A percentile compares a stretch with the other conserved stretches of the same genome.
Conservation (phyloP, 2,329 filamentous ascomycete genomes). For the Cladosporium sp. region DNA sequence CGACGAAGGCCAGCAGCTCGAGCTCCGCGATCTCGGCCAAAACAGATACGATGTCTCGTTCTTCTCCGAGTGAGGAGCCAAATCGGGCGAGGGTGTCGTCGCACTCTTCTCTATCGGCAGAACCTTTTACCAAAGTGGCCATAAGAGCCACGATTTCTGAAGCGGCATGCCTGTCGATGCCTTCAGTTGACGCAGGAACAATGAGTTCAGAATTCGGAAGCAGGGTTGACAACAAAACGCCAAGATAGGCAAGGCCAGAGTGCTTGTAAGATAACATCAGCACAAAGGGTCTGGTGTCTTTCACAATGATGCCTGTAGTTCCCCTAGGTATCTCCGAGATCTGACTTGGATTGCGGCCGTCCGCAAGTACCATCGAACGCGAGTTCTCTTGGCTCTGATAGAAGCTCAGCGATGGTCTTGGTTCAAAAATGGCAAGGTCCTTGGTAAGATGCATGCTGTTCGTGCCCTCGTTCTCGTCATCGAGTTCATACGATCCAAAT, state of each 20-base stretch:
- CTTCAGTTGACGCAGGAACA: conserved; percentile 9
- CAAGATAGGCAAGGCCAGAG: conserved; percentile 72
- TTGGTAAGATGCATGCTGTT: conserved; percentile 67
- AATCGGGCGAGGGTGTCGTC: conserved; percentile 44
- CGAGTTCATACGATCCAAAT: conserved; percentile 70
- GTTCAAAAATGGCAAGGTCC: conserved; percentile 58
- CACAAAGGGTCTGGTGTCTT: conserved; percentile 69
- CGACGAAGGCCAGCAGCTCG: conserved; percentile 45
- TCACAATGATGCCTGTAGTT: conserved; percentile 67
- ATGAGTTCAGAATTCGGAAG: conserved; percentile 42
- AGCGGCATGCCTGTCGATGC: conserved; percentile 54
- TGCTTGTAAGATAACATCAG: conserved; percentile 69
- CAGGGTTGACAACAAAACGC: conserved; percentile 66
- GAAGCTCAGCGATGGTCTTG: not conserved
- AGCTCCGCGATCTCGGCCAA: conserved; percentile 80
- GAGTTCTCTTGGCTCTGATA: not conserved
- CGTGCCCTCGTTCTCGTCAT: conserved; percentile 77
- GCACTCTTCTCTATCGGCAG: conserved; percentile 28
- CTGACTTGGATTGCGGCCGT: not conserved
- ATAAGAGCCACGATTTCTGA: conserved; percentile 70
- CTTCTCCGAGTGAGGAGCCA: conserved; percentile 42
- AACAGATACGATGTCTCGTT: conserved; percentile 71
- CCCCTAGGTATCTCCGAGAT: conserved; percentile 59
- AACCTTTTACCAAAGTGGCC: conserved; percentile 55
- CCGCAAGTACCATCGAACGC: conserved; percentile 2